Evolutionary conservation across 169 alveolate genomes (phyloP), one percentile per base, ranked within the genome.

Genomic region (Prorocentrum cordatum): DNA sequence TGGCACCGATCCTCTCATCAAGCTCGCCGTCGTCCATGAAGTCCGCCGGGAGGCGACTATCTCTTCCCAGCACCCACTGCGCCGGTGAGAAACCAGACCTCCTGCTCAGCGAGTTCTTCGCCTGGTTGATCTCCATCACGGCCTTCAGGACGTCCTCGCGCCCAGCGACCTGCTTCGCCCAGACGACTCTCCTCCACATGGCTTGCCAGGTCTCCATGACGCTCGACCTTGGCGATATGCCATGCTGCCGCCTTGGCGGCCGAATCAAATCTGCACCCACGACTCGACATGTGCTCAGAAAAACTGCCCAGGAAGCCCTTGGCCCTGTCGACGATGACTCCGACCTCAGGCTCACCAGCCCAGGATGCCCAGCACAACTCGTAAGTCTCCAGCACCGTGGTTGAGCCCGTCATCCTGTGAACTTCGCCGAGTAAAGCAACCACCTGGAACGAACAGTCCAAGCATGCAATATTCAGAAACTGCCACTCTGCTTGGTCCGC

Each of bases 41-140:
- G 20, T 24, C 42, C 14, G 83, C 35, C 3, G 83, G 67, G 9
- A 71, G 31, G 2, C 83, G 58, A 6, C 26, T 42, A 42, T 39
- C 35, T 31, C 14, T n/a, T 7, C 83, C 83, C 24, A 71, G 83
- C 1, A 71, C 83, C 83, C 83, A 71, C 24, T 71, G 83, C 3
- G 27, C 14, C 1, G 83, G 83, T 4, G 35, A 16, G 29, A 70
- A 70, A 12, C 83, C 83, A 3, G 66, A 70, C 9, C 29, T 12
- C 22, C 84, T 27, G 0, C 45, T 33, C 31, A 72, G 64, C 6
- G 9, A 10, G 42, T 72, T 72, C 24, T 58, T 32, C 12, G 84
- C 84, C 26, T 31, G 7, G 35, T 45, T 70, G 45, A 42, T 20
- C 3, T 36, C 83, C 31, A 31, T 29, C 5, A 42, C 27, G 0